A percentile compares a stretch with the other conserved stretches of the same genome.
phyloP scores from a whole-genome alignment of 305 asterid species.

The Euphrasia arctica region DNA sequence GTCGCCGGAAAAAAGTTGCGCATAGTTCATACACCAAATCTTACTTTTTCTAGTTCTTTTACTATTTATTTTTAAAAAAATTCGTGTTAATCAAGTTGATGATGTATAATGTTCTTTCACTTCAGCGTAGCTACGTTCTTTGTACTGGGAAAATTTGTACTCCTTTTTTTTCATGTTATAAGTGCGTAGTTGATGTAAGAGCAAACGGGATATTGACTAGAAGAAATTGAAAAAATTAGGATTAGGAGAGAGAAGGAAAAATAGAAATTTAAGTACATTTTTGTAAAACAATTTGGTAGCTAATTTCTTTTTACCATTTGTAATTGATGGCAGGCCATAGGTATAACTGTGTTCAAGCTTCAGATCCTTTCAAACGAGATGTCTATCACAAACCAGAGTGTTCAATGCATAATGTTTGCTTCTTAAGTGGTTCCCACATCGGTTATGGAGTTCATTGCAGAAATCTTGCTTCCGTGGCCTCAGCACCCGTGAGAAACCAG shows the following conservation, averaged over 20 bases:
- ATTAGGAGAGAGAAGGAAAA: slow-evolving; percentile 8
- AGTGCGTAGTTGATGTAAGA: neutral
- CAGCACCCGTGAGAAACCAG: slow-evolving; percentile 47
- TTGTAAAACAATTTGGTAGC: neutral
- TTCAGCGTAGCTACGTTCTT: neutral
- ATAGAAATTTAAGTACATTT: neutral
- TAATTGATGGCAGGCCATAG: slow-evolving; percentile 32
- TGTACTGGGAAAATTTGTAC: neutral
- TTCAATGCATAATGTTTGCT: slow-evolving; percentile 8
- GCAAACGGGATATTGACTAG: too few relatives aligned
- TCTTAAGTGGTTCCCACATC: slow-evolving; percentile 27
- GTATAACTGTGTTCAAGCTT: slow-evolving; percentile 12
- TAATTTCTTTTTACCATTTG: slow-evolving; percentile 5
- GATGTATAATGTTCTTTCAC: neutral
- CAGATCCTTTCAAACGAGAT: slow-evolving; percentile 26
- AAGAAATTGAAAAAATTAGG: neutral
- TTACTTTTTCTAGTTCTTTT: too few relatives aligned
- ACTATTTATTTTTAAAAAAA: neutral
- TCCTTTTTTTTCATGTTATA: neutral
- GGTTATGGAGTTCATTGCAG: slow-evolving; percentile 36
- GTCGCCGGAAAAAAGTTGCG: neutral
- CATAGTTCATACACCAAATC: neutral
- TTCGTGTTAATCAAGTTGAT: neutral
- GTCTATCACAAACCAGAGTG: slow-evolving; percentile 17
- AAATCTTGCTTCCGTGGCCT: slow-evolving; percentile 48